Conservation (phyloP, 2,329 filamentous ascomycete species). For the Paracorniculantispora psalliotae region DNA sequence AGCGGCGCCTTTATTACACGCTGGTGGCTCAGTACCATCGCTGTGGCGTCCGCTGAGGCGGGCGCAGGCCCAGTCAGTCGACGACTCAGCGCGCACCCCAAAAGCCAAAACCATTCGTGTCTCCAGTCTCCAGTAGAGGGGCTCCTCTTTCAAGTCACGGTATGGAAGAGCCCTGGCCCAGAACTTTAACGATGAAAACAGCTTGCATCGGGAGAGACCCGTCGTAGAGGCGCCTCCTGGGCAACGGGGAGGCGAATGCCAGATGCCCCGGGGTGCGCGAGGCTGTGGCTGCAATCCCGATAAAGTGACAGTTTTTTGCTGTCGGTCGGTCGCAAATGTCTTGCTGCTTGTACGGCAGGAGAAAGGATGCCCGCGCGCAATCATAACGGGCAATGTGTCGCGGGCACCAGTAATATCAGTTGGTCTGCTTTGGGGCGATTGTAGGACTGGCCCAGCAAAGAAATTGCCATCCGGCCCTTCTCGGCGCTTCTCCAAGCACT, state of each 20-base stretch:
- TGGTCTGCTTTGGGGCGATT: background rate
- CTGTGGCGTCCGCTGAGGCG: constrained; percentile 2
- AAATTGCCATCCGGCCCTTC: constrained; percentile 12
- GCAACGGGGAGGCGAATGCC: background rate
- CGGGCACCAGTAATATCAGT: background rate
- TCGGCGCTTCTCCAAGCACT: constrained; percentile 10
- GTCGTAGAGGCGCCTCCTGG: background rate
- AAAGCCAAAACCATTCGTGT: background rate
- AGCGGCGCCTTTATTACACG: constrained; percentile 2
- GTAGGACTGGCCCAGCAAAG: background rate
- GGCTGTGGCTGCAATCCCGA: background rate
- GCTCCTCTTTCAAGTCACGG: background rate
- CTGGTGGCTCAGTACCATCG: constrained; percentile 1
- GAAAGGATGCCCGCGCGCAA: background rate
- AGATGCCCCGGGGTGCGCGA: background rate
- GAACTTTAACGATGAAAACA: constrained; percentile 4
- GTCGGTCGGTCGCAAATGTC: background rate
- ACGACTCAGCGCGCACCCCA: background rate
- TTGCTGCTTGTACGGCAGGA: background rate
- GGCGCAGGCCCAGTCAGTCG: background rate
- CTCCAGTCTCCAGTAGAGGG: background rate
- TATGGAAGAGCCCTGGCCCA: background rate
- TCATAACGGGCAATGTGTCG: background rate
- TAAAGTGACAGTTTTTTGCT: background rate
- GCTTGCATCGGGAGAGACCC: background rate